phyloP scores from a whole-genome alignment of 2,329 filamentous ascomycete genomes.

The Colletotrichum spaethianum region DNA sequence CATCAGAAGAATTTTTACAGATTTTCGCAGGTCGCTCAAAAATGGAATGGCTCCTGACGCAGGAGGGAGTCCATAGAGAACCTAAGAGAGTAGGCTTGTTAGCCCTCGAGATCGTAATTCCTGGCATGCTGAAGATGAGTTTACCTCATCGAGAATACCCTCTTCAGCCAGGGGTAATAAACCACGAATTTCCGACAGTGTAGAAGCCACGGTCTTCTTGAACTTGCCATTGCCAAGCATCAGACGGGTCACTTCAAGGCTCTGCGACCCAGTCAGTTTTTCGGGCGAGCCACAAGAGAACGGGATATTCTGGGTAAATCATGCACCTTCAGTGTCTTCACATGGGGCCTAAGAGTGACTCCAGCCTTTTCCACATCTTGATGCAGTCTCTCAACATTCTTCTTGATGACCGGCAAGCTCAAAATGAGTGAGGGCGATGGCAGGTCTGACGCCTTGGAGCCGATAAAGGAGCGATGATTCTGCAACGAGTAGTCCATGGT shows the following conservation, averaged over 20 bases:
- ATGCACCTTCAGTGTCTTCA: conserved; percentile 60
- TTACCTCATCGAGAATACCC: conserved; percentile 55
- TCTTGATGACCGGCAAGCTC: conserved; percentile 54
- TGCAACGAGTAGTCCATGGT: conserved; percentile 50
- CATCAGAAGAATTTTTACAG: conserved; percentile 53
- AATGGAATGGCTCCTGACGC: conserved; percentile 51
- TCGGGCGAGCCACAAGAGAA: fast-evolving
- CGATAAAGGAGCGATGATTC: conserved; percentile 53
- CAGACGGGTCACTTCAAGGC: conserved; percentile 54
- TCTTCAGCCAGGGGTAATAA: conserved; percentile 55
- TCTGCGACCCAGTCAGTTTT: conserved; percentile 44
- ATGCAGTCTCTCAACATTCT: conserved; percentile 54
- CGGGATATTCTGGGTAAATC: neutral
- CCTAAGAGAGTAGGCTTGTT: conserved; percentile 36
- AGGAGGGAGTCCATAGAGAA: conserved; percentile 58
- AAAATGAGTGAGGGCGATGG: conserved; percentile 57
- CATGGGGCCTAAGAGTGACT: conserved; percentile 57
- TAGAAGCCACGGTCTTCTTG: conserved; percentile 57
- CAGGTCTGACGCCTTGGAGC: conserved; percentile 50
- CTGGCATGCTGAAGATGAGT: neutral
- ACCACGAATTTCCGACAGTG: conserved; percentile 56
- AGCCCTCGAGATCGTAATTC: neutral
- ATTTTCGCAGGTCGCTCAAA: conserved; percentile 48
- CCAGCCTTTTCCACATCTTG: conserved; percentile 55
- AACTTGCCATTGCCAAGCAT: conserved; percentile 57